phyloP scores from a whole-genome alignment of 2,329 filamentous ascomycete species.

The Phoma sp. region DNA sequence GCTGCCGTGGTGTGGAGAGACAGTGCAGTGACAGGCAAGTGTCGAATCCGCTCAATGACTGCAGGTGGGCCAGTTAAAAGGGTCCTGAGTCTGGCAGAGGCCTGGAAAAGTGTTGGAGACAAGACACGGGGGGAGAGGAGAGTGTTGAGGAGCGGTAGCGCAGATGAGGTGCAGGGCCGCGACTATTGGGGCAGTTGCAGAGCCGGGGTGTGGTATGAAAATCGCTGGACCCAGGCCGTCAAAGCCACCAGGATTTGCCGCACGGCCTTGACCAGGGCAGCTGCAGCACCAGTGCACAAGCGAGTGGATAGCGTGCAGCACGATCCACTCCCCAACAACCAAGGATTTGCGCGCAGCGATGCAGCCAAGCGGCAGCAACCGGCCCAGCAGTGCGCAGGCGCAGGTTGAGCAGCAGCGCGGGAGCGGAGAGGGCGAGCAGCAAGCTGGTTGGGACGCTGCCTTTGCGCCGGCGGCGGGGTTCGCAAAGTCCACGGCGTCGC shows the following conservation, averaged over 20 bases:
- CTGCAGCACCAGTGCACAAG: conserved; percentile 37
- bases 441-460: not conserved
- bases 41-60: conserved; percentile 24
- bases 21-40: conserved; percentile 16
- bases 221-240: conserved; percentile 33
- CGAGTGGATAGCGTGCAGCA: conserved; percentile 35
- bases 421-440: not conserved
- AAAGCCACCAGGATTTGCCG: conserved; percentile 22
- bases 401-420: conserved; percentile 1
- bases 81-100: conserved; percentile 43
- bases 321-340: conserved; percentile 42
- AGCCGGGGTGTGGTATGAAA: conserved; percentile 36
- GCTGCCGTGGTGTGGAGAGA: conserved; percentile 10
- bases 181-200: conserved; percentile 40
- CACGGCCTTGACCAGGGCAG: conserved; percentile 20
- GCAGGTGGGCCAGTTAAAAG: conserved; percentile 37
- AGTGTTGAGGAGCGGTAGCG: conserved; percentile 45
- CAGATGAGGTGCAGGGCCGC: conserved; percentile 37
- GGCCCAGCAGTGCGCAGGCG: conserved; percentile 19
- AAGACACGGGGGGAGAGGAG: conserved; percentile 19
- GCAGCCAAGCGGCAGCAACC: conserved; percentile 40
- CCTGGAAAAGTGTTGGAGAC: conserved; percentile 37
- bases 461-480: not conserved
- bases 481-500: no score
- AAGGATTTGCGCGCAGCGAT: conserved; percentile 34